Evolutionary conservation across 2,329 filamentous ascomycete genomes (phyloP).

Genomic region (Xylariales sp.): DNA sequence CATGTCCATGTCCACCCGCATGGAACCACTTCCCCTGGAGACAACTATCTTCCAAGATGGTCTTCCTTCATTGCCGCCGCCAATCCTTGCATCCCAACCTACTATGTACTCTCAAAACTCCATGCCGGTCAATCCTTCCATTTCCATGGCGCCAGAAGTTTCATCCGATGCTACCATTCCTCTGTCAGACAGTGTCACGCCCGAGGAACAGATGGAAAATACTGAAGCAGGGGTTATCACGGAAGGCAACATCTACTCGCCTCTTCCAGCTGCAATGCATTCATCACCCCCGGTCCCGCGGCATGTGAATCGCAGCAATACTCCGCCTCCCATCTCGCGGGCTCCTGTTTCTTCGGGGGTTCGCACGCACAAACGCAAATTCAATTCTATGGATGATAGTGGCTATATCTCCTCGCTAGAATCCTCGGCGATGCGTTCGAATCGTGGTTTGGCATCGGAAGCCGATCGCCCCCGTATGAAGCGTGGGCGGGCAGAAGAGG

Average conservation of each 20-base stretch:
- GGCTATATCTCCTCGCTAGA: constrained; percentile 96
- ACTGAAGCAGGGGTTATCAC: constrained; percentile 33
- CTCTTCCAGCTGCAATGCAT: constrained; percentile 65
- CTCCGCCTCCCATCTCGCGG: constrained; percentile 66
- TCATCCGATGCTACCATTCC: constrained; percentile 77
- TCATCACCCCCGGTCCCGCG: constrained; percentile 83
- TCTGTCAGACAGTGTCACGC: constrained; percentile 59
- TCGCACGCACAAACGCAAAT: constrained; percentile 70
- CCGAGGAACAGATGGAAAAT: constrained; percentile 47
- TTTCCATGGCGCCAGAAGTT: constrained; percentile 44
- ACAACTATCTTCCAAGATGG: constrained; percentile 30
- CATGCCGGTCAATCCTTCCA: constrained; percentile 34
- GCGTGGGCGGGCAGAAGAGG: constrained; percentile 87
- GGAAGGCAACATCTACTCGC: constrained; percentile 62
- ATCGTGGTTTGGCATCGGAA: constrained; percentile 69
- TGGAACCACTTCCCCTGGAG: constrained; percentile 45
- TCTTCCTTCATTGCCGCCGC: constrained; percentile 47
- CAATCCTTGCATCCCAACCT: constrained; percentile 23
- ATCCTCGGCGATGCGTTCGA: constrained; percentile 77
- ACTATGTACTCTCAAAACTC: constrained; percentile 29
- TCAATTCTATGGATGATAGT: constrained; percentile 76
- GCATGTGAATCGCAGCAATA: constrained; percentile 59
- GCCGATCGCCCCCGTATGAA: constrained; percentile 76
- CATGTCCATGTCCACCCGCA: constrained; percentile 52
- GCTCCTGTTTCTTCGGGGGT: constrained; percentile 59